These are phyloP conservation scores for Paramecium primaurelia DNA, from an alignment of 73 alveolate genomes.

Conservation along the genomic window DNA sequence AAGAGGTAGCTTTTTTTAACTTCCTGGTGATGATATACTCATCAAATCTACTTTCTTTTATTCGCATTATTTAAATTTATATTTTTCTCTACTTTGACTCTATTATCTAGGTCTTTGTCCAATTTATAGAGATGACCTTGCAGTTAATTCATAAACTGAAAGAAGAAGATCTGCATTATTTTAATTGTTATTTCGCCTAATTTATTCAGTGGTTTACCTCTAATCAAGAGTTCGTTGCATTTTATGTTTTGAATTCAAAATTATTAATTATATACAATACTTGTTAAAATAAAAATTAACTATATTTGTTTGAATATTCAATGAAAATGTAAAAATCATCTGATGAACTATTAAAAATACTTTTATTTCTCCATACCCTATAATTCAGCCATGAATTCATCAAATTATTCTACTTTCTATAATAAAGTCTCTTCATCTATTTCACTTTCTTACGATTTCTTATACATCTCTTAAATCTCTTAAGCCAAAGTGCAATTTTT, in stretches of 20 bases:
- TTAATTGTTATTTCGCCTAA: not conserved
- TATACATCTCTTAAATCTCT: constrained; percentile 68
- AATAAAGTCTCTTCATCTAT: constrained; percentile 57
- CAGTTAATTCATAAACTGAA: constrained; percentile 38
- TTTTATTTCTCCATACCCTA: not conserved
- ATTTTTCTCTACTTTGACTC: constrained; percentile 42
- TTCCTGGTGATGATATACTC: constrained; percentile 33
- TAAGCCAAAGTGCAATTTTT: constrained; percentile 84
- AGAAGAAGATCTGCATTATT: constrained; percentile 7
- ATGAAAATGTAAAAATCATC: constrained; percentile 26
- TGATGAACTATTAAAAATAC: constrained; percentile 47
- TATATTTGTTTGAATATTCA: not conserved
- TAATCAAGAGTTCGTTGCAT: constrained; percentile 25
- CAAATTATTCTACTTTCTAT: constrained; percentile 32
- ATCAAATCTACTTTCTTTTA: not conserved
- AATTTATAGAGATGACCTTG: constrained; percentile 23
- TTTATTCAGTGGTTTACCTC: not conserved
- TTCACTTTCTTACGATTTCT: constrained; percentile 36
- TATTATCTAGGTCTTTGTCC: constrained; percentile 32
- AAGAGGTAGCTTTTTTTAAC: not conserved
- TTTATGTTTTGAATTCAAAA: constrained; percentile 11
- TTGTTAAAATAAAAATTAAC: not conserved
- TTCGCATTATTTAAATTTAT: not conserved
- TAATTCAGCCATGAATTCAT: constrained; percentile 31
- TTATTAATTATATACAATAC: not conserved